phyloP scores from a whole-genome alignment of 345 rosid species.

The Boechera stricta region DNA sequence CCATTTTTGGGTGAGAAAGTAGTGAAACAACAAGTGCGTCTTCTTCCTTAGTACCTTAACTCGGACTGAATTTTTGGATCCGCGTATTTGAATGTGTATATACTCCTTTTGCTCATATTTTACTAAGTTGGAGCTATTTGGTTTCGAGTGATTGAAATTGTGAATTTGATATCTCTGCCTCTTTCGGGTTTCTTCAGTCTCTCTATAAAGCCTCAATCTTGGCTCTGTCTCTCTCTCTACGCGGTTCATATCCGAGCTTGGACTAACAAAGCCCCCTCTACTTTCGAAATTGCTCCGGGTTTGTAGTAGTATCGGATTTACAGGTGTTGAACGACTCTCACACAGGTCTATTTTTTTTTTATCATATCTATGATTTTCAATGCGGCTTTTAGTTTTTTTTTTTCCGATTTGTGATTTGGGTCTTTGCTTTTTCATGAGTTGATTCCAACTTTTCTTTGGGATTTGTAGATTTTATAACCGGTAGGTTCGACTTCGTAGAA shows the following conservation, averaged over 20 bases:
- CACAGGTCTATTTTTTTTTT: no score
- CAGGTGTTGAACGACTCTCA: no score
- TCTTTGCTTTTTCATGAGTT: neutral
- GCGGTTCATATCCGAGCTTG: no score
- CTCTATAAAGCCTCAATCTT: no score
- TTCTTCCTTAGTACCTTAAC: neutral
- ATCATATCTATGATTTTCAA: neutral
- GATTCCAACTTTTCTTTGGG: neutral
- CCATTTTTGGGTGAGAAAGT: neutral
- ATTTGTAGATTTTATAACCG: neutral
- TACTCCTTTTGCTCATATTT: no score
- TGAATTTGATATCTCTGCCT: neutral
- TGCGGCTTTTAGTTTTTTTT: neutral
- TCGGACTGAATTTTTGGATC: neutral
- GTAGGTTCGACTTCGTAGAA: slow-evolving; percentile 5
- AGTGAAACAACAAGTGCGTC: neutral
- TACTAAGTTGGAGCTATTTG: neutral
- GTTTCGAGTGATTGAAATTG: neutral
- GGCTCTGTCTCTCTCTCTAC: no score
- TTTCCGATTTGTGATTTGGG: neutral
- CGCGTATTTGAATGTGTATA: no score
- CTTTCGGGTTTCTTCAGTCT: no score
- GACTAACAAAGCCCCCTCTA: no score
- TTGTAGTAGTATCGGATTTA: no score
- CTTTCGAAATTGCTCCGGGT: no score